Percentiles rank a stretch among this genome's conserved stretches.
phyloP scores from a whole-genome alignment of 306 rosid species.

The Quercus cerris region DNA sequence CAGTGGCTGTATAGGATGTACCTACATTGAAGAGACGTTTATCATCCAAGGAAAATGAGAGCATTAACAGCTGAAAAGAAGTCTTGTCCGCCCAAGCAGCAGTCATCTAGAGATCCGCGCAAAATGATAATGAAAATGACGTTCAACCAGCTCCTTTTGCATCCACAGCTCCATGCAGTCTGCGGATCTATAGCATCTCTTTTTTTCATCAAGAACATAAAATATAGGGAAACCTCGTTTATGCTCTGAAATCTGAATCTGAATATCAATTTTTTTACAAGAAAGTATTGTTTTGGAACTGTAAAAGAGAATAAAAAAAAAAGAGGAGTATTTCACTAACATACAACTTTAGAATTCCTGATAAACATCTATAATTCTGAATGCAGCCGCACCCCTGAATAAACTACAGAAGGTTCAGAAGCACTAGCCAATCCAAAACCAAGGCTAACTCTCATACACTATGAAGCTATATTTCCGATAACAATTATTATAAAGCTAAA shows the following conservation, averaged over 20 bases:
- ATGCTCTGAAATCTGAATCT: too few relatives aligned
- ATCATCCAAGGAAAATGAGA: too few relatives aligned
- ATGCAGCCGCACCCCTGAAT: slow-evolving; percentile 46
- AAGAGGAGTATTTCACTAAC: slow-evolving; percentile 11
- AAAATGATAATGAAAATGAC: neutral
- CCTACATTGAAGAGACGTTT: too few relatives aligned
- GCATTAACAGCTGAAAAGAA: neutral
- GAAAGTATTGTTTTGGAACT: slow-evolving; percentile 9
- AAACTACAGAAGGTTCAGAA: slow-evolving; percentile 37
- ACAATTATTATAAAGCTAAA: slow-evolving; percentile 21
- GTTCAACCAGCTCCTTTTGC: neutral
- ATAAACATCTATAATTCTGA: slow-evolving; percentile 31
- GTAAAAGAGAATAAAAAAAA: neutral
- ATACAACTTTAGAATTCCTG: slow-evolving; percentile 50
- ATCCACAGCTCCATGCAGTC: too few relatives aligned
- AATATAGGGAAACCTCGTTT: too few relatives aligned
- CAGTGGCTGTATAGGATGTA: too few relatives aligned
- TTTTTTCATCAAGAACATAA: too few relatives aligned
- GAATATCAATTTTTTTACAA: slow-evolving; percentile 10
- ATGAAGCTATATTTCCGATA: slow-evolving; percentile 50
- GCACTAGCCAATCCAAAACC: slow-evolving; percentile 43
- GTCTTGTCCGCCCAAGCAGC: neutral
- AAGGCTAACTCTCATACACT: slow-evolving; percentile 51
- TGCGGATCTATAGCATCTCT: neutral
- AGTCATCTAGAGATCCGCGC: neutral